These are phyloP conservation scores for Suhomyces guaymorum DNA, from an alignment of 1,139 yeast genomes.

Conservation along the genomic window DNA sequence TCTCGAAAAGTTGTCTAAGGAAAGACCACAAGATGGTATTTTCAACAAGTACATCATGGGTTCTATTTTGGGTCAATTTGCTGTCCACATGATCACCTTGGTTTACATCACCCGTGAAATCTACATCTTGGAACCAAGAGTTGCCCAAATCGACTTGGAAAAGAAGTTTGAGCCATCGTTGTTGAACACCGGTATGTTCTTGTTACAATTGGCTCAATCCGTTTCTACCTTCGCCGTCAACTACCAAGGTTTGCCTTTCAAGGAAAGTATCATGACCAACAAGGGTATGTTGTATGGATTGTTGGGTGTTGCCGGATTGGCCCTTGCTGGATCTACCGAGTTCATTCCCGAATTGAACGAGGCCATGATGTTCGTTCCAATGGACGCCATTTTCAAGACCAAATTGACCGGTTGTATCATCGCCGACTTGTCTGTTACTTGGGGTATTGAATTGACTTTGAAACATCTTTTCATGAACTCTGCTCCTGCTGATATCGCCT, in stretches of 20 bases:
- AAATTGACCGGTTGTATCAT: conserved; percentile 74
- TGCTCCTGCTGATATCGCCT: conserved; percentile 88
- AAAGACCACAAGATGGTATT: conserved; percentile 97
- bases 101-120: conserved; percentile 82
- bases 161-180: conserved; percentile 86
- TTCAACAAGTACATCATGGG: conserved; percentile 97
- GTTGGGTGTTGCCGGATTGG: conserved; percentile 85
- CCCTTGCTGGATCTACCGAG: conserved; percentile 91
- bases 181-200: conserved; percentile 93
- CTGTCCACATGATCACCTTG: conserved; percentile 82
- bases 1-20: conserved; percentile 81
- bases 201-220: conserved; percentile 92
- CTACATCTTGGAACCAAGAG: conserved; percentile 87
- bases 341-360: conserved; percentile 92
- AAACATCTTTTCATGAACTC: conserved; percentile 88
- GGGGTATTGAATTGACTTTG: conserved; percentile 76
- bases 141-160: conserved; percentile 84
- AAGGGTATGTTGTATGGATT: conserved; percentile 97
- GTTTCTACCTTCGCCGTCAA: conserved; percentile 97
- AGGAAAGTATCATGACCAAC: conserved; percentile 86
- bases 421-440: conserved; percentile 74
- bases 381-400: conserved; percentile 71
- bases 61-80: conserved; percentile 93
- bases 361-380: conserved; percentile 87
- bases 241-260: conserved; percentile 96